These are phyloP conservation scores for Hsuehochloa calcarea DNA, from an alignment of 176 grass and related monocot genomes.

Conservation along the genomic window DNA sequence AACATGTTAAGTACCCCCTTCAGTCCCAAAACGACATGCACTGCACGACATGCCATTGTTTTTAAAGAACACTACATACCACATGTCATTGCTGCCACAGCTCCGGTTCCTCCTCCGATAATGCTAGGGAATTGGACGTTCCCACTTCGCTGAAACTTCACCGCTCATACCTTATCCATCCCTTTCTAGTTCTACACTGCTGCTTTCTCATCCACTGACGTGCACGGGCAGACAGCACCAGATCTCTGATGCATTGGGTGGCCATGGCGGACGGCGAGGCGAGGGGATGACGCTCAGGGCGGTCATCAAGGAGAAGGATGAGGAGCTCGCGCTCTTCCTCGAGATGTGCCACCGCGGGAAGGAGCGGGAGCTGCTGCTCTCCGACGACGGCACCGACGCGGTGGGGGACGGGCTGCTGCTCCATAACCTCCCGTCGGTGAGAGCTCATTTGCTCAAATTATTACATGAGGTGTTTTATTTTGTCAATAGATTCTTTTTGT, in stretches of 20 bases:
- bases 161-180: too few species aligned
- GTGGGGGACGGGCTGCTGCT: slow-evolving; percentile 20
- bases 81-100: too few species aligned
- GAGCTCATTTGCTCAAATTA: neutral
- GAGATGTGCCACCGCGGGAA: slow-evolving; percentile 96
- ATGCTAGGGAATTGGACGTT: too few species aligned
- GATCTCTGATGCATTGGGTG: slow-evolving; percentile 38
- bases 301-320: slow-evolving; percentile 94
- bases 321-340: slow-evolving; percentile 97
- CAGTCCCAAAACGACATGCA: too few species aligned
- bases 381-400: neutral
- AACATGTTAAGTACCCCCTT: too few species aligned
- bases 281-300: slow-evolving; percentile 60
- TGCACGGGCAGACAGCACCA: neutral
- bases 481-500: too few species aligned
- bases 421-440: slow-evolving; percentile 31
- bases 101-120: too few species aligned
- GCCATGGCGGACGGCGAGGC: slow-evolving; percentile 52
- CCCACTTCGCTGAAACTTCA: too few species aligned
- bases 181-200: too few species aligned
- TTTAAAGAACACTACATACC: too few species aligned
- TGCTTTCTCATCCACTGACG: neutral
- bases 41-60: too few species aligned
- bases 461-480: too few species aligned
- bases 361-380: slow-evolving; percentile 39